Percentiles rank a stretch among this genome's conserved stretches.
phyloP scores from a whole-genome alignment of 2,329 filamentous ascomycete species.

The Pseudocercospora ulei region DNA sequence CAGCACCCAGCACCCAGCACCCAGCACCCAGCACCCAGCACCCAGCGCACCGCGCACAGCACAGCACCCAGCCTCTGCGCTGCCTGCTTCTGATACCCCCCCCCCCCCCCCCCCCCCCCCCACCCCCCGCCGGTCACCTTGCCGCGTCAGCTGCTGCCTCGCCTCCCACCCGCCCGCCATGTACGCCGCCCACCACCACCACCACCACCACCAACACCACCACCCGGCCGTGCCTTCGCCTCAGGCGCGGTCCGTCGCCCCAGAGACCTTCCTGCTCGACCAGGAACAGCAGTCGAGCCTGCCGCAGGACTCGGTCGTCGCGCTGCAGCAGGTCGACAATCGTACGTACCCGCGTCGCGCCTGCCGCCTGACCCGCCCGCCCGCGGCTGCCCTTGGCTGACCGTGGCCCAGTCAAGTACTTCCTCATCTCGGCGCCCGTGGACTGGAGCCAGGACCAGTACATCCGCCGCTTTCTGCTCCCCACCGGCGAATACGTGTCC shows the following conservation, averaged over 20 bases:
- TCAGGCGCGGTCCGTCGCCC: conserved; percentile 60
- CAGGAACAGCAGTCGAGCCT: conserved; percentile 93
- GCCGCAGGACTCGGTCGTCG: conserved; percentile 91
- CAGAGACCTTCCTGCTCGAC: conserved; percentile 97
- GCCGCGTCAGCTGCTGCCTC: conserved; percentile 3
- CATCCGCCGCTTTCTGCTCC: conserved; percentile 87
- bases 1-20: background rate
- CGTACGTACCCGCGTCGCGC: conserved; percentile 47
- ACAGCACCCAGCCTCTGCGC: conserved; percentile 8
- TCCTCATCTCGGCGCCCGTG: conserved; percentile 94
- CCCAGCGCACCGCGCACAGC: conserved; percentile 19
- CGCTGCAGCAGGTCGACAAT: conserved; percentile 96
- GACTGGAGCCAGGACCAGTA: conserved; percentile 97
- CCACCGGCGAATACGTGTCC: conserved; percentile 96
- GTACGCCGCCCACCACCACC: conserved; percentile 46
- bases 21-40: conserved; percentile 3
- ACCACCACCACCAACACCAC: conserved; percentile 57
- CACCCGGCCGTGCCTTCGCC: conserved; percentile 74
- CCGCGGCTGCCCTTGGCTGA: conserved; percentile 29
- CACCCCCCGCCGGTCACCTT: conserved; percentile 2
- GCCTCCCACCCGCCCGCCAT: conserved; percentile 29
- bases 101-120: conserved; percentile 4
- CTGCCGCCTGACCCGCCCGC: background rate
- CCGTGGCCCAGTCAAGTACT: conserved; percentile 75
- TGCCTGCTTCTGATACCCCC: conserved; percentile 13